Percentiles rank a stretch among this genome's conserved stretches.
Evolutionary conservation across 805 yeast species (phyloP).

Genomic region (Torulaspora microellipsoides): DNA sequence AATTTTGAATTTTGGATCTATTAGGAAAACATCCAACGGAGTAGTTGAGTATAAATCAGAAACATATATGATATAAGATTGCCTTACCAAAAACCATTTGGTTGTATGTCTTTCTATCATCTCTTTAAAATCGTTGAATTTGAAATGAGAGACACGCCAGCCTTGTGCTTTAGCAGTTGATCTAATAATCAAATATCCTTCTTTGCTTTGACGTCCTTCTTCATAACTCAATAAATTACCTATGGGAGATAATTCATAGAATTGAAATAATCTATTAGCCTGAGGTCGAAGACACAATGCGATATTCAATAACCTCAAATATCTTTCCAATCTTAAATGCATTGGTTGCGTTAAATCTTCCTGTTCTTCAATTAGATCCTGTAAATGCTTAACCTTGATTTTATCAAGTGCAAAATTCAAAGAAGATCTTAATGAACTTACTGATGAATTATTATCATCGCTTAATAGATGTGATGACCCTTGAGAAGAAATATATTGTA

Average conservation of each 20-base stretch:
- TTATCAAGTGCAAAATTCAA: conserved; percentile 18
- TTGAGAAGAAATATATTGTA: neutral
- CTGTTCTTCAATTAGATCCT: conserved; percentile 26
- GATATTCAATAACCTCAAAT: conserved; percentile 57
- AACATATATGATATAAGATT: conserved; percentile 79
- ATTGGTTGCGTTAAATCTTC: conserved; percentile 28
- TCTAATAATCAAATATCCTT: conserved; percentile 76
- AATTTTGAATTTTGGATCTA: conserved; percentile 71
- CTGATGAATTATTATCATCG: conserved; percentile 1
- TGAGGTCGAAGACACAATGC: conserved; percentile 69
- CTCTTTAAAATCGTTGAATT: conserved; percentile 69
- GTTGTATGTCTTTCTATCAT: conserved; percentile 88
- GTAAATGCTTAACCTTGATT: conserved; percentile 28
- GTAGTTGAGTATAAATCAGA: conserved; percentile 82
- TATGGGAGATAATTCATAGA: conserved; percentile 85
- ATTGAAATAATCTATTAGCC: conserved; percentile 76
- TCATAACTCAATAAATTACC: conserved; percentile 81
- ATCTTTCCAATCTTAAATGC: conserved; percentile 49
- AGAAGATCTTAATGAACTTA: conserved; percentile 17
- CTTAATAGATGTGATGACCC: neutral
- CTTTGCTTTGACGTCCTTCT: conserved; percentile 77
- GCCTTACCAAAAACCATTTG: conserved; percentile 88
- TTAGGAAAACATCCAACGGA: conserved; percentile 84
- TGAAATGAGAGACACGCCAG: conserved; percentile 91
- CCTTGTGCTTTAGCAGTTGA: conserved; percentile 87